Conservation (phyloP, 140 eudicot genomes). For the Anethum foeniculum region DNA sequence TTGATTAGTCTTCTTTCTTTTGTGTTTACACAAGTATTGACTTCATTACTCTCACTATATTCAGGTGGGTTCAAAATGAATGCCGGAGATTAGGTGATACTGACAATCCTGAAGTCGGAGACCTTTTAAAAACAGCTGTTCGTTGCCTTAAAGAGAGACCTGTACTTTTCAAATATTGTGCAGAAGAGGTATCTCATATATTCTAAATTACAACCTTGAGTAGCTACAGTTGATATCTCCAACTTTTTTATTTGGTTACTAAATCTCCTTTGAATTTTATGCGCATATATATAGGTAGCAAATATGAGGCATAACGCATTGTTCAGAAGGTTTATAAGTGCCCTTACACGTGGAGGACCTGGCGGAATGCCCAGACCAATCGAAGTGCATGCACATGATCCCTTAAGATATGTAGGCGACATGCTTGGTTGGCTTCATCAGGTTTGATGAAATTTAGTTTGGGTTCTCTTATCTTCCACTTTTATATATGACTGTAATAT, state of each 20-base stretch:
- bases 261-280: not conserved
- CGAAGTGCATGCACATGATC: slow-evolving; percentile 98
- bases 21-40: not conserved
- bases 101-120: slow-evolving; percentile 93
- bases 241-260: not conserved
- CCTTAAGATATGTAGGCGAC: slow-evolving; percentile 96
- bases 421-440: slow-evolving; percentile 99
- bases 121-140: slow-evolving; percentile 82
- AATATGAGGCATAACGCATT: slow-evolving; percentile 96
- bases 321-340: slow-evolving; percentile 88
- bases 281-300: slow-evolving; percentile 51
- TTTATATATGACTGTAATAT: not conserved
- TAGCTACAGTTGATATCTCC: not conserved
- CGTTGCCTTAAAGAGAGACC: slow-evolving; percentile 94
- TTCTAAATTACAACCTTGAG: slow-evolving; percentile 10
- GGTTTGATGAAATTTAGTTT: slow-evolving; percentile 26
- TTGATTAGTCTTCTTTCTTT: not conserved
- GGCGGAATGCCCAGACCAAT: slow-evolving; percentile 99
- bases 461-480: slow-evolving; percentile 3
- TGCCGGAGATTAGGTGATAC: slow-evolving; percentile 89
- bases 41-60: slow-evolving; percentile 12
- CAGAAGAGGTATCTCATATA: slow-evolving; percentile 67
- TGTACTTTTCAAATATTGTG: slow-evolving; percentile 92
- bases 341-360: slow-evolving; percentile 99
- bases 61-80: slow-evolving; percentile 94